A percentile compares a stretch with the other conserved stretches of the same genome.
These are phyloP conservation scores for Phylloporus rhodoxanthus DNA, from an alignment of 768 basidiomycete genomes.

Conservation along the genomic window DNA sequence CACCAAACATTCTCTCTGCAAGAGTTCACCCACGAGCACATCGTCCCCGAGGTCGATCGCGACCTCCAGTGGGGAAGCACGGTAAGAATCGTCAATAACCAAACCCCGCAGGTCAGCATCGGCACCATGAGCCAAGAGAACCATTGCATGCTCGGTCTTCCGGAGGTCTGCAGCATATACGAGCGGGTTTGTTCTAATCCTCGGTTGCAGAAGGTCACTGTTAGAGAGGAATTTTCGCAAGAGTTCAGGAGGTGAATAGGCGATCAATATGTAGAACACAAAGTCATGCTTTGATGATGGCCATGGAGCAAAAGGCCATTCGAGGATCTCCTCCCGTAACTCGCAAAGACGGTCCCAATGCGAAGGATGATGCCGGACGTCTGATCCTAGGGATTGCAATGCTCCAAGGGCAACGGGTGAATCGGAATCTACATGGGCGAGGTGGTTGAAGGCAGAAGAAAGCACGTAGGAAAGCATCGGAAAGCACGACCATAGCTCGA, in stretches of 20 bases:
- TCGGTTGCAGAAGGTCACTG: neutral
- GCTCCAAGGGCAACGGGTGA: neutral
- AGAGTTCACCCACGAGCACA: neutral
- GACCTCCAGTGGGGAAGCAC: neutral
- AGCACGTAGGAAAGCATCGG: constrained; percentile 1
- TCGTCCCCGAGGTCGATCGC: neutral
- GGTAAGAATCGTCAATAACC: neutral
- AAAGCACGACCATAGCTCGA: neutral
- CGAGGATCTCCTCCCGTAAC: neutral
- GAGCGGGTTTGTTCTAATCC: constrained; percentile 5
- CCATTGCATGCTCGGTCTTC: constrained; percentile 3
- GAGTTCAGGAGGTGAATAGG: neutral
- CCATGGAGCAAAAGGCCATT: constrained; percentile 2
- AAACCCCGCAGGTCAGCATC: neutral
- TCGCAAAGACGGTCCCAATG: constrained; percentile 2
- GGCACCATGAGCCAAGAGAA: neutral
- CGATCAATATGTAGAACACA: neutral
- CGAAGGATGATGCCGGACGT: neutral
- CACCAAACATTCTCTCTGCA: neutral
- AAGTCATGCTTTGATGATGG: constrained; percentile 1
- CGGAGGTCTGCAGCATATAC: constrained; percentile 6
- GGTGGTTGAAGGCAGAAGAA: constrained; percentile 1
- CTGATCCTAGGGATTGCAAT: neutral
- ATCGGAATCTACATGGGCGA: neutral
- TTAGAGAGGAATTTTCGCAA: neutral